These are phyloP conservation scores for Salisapilia sapeloensis DNA, from an alignment of 352 stramenopile genomes.

Conservation along the genomic window DNA sequence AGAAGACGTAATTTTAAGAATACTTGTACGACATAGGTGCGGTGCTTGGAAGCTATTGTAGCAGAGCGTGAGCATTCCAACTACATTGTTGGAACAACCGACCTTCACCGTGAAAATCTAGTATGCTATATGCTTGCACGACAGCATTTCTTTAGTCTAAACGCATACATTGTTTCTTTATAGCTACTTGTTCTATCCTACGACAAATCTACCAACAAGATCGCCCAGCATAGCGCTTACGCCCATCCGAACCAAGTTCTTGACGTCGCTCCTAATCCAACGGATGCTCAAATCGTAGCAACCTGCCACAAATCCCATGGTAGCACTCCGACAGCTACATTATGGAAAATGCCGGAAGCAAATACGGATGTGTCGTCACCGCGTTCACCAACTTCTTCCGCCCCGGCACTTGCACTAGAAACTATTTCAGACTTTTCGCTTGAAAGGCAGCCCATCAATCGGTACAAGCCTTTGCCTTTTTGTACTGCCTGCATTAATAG, in stretches of 20 bases:
- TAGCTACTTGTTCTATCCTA: conserved; percentile 54
- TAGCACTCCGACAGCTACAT: conserved; percentile 12
- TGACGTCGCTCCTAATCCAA: conserved; percentile 27
- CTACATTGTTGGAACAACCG: conserved; percentile 50
- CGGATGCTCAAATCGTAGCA: conserved; percentile 24
- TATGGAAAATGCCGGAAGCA: conserved; percentile 25
- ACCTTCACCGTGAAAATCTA: conserved; percentile 49
- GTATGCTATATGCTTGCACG: conserved; percentile 2
- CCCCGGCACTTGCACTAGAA: too few species aligned
- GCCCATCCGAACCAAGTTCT: conserved; percentile 24
- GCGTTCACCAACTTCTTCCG: too few species aligned
- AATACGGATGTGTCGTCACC: too few species aligned
- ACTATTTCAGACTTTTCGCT: too few species aligned
- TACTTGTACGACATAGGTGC: too few species aligned
- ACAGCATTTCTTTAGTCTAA: conserved; percentile 3
- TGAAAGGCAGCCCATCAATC: too few species aligned
- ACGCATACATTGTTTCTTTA: neutral
- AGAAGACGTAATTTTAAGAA: too few species aligned
- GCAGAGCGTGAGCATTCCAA: conserved; percentile 37
- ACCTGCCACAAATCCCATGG: conserved; percentile 28
- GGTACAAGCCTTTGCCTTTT: too few species aligned
- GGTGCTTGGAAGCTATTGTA: conserved; percentile 46
- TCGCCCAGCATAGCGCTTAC: conserved; percentile 21
- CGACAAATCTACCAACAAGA: conserved; percentile 14
- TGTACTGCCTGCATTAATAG: too few species aligned